Evolutionary conservation across 768 basidiomycete genomes (phyloP), one percentile per base, ranked within the genome.

Genomic region (Lentinula boryana): DNA sequence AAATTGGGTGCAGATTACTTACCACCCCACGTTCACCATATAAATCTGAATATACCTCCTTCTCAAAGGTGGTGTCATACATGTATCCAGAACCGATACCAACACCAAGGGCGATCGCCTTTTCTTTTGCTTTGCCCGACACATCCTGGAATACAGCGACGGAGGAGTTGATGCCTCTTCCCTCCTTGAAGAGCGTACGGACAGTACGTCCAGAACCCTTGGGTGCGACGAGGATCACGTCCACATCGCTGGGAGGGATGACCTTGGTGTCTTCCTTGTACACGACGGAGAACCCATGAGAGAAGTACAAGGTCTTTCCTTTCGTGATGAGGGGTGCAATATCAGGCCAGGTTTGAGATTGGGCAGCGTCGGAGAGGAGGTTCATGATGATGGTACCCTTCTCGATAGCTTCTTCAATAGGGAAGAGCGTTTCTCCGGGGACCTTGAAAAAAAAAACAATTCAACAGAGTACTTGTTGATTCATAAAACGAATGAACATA

Each of bases 271-370:
- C 93, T 5, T 99, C 86, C 83, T 95, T 93, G 87, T 89, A 99
- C 58, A 99, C 94, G 65, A 98, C 85, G 65, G 96, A 98, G 89
- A 99, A 99, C 70, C 97, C 97, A 75, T 99, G 97, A 5, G 96
- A 94, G 83, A 99, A 99, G 88, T 99, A 99, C 64, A 99, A 89
- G n/a, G 97, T 99, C 84, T 99, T 98, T 79, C 93, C 97, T 85
- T 95, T 93, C 75, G 95, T 98, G 81, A 98, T 95, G 70, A 98
- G 86, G 59, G 97, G 96, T 48, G 86, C 88, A 68, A 99, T 67
- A 57, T 82, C 78, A 41, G 89, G 80, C 97, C 97, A 99, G 33
- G 95, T 98, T 74, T 90, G 85, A 13, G 93, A 95, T 79, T 99
- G 97, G n/a, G 96, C 97, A 53, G 97, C 97, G 69, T 99, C 97